Conservation (phyloP, 352 stramenopile genomes). For the Peronospora destructor region DNA sequence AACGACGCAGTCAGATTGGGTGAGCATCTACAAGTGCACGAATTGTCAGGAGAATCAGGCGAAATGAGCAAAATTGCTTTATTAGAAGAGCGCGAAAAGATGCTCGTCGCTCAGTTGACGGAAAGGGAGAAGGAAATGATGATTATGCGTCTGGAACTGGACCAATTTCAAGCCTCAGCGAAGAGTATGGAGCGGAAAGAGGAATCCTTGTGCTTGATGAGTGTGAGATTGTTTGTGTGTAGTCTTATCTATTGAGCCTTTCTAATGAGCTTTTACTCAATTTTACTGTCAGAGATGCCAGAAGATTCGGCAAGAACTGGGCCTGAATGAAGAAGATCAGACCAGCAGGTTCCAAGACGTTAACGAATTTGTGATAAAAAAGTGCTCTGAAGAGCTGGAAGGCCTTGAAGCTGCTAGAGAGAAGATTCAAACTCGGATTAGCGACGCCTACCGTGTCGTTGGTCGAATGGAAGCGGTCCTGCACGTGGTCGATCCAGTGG, state of each 20-base stretch:
- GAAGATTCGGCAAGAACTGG: conserved; percentile 60
- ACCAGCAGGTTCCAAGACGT: conserved; percentile 56
- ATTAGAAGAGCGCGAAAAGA: conserved; percentile 22
- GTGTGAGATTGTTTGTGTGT: conserved; percentile 26
- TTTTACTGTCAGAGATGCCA: conserved; percentile 43
- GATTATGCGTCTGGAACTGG: conserved; percentile 23
- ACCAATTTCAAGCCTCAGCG: conserved; percentile 29
- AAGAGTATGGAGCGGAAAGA: conserved; percentile 48
- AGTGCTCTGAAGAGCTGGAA: conserved; percentile 58
- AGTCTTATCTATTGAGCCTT: background rate
- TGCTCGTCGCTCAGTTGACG: conserved; percentile 22
- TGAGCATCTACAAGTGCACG: conserved; percentile 9
- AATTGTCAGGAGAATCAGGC: conserved; percentile 15
- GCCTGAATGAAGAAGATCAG: conserved; percentile 44
- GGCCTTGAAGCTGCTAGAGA: conserved; percentile 39
- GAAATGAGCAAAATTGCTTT: conserved; percentile 13
- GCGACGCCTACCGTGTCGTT: conserved; percentile 31
- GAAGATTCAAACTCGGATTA: conserved; percentile 42
- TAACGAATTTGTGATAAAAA: conserved; percentile 46
- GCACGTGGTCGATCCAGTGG: conserved; percentile 27
- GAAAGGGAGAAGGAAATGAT: conserved; percentile 27
- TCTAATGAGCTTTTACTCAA: background rate
- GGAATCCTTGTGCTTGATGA: conserved; percentile 52
- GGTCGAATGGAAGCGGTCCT: conserved; percentile 44
- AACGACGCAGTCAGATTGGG: conserved; percentile 10